Evolutionary conservation across 2,329 filamentous ascomycete genomes (phyloP).

Genomic region (Pestalotiopsis sp.): DNA sequence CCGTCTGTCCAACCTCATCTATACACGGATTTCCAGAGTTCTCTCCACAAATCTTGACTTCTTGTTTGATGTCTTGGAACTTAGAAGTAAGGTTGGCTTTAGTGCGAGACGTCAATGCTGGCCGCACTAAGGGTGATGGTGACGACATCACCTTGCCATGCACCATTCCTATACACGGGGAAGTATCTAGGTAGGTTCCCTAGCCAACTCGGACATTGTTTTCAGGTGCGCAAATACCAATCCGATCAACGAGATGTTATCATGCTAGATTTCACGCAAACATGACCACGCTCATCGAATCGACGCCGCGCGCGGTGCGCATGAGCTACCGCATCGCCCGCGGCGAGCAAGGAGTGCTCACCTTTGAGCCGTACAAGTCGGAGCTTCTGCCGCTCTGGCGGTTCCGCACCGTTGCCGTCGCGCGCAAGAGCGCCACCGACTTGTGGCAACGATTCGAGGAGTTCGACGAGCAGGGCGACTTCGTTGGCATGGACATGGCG

Average conservation of each 20-base stretch:
- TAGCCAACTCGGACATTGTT: not conserved
- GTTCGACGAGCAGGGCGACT: conserved; percentile 55
- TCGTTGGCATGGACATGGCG: conserved; percentile 67
- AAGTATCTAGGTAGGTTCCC: not conserved
- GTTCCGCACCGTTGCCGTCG: conserved; percentile 57
- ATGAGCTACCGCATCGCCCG: conserved; percentile 47
- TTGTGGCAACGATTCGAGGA: conserved; percentile 53
- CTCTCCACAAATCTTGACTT: not conserved
- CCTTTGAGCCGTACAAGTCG: conserved; percentile 66
- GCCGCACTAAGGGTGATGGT: not conserved
- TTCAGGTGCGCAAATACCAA: not conserved
- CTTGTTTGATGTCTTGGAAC: not conserved
- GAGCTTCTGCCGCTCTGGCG: conserved; percentile 61
- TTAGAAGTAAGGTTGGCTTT: not conserved
- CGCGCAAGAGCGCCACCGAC: conserved; percentile 47
- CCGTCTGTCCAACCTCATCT: not conserved
- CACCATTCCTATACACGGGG: not conserved
- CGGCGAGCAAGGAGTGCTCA: conserved; percentile 63
- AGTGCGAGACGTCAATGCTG: not conserved
- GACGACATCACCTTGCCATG: not conserved
- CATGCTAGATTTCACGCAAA: not conserved
- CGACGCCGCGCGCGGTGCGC: conserved; percentile 12
- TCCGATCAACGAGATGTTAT: not conserved
- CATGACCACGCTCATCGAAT: conserved; percentile 11
- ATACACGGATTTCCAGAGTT: not conserved